A percentile compares a stretch with the other conserved stretches of the same genome.
phyloP scores from a whole-genome alignment of 2,329 filamentous ascomycete genomes.

The Xylariomycetidae sp. region DNA sequence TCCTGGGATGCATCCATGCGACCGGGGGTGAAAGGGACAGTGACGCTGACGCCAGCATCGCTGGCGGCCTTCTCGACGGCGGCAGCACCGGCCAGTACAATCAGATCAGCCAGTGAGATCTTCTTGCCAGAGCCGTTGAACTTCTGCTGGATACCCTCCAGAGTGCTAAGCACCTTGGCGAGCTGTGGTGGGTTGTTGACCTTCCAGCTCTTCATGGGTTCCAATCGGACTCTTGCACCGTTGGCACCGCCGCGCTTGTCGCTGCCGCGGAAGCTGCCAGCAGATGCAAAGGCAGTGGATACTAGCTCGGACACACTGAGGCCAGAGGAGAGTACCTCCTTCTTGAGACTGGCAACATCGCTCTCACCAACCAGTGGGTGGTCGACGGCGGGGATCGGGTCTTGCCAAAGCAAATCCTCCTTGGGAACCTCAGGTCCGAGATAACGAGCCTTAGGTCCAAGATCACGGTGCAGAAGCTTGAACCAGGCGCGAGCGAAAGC shows the following conservation, averaged over 20 bases:
- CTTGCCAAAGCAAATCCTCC: slow-evolving; percentile 70
- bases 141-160: slow-evolving; percentile 61
- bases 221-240: slow-evolving; percentile 70
- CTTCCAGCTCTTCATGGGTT: slow-evolving; percentile 67
- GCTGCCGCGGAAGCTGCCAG: slow-evolving; percentile 66
- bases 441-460: slow-evolving; percentile 68
- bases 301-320: slow-evolving; percentile 59
- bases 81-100: slow-evolving; percentile 68
- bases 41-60: slow-evolving; percentile 40
- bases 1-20: slow-evolving; percentile 68
- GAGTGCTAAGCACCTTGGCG: slow-evolving; percentile 52
- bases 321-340: slow-evolving; percentile 60
- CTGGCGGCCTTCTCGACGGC: slow-evolving; percentile 67
- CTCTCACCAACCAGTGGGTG: slow-evolving; percentile 55
- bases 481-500: slow-evolving; percentile 74
- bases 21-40: slow-evolving; percentile 69
- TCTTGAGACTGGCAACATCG: slow-evolving; percentile 64
- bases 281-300: slow-evolving; percentile 63
- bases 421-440: slow-evolving; percentile 69
- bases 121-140: slow-evolving; percentile 67
- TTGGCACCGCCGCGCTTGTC: slow-evolving; percentile 84
- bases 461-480: slow-evolving; percentile 77
- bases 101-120: slow-evolving; percentile 73
- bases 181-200: slow-evolving; percentile 70
- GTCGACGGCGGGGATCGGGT: slow-evolving; percentile 59